Percentiles rank a stretch among this genome's conserved stretches.
These are phyloP conservation scores for Breynia disticha DNA, from an alignment of 441 rosid species.

Conservation along the genomic window DNA sequence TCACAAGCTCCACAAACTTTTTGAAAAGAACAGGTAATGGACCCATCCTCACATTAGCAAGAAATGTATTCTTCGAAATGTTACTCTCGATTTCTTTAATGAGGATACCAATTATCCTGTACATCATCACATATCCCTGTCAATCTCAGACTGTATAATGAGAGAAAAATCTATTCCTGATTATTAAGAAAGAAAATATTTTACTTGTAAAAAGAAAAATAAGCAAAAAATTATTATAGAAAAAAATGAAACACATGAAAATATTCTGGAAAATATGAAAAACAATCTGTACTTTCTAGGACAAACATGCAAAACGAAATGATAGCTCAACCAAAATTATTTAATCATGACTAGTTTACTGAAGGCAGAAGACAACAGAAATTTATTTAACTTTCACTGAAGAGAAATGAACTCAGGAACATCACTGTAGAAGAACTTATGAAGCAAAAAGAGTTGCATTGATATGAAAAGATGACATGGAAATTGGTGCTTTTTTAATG, in stretches of 20 bases:
- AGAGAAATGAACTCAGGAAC: too few relatives aligned
- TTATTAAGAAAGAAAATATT: neutral
- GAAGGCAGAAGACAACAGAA: too few relatives aligned
- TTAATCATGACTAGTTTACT: too few relatives aligned
- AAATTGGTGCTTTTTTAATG: too few relatives aligned
- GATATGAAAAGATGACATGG: too few relatives aligned
- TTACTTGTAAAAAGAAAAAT: neutral
- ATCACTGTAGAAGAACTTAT: too few relatives aligned
- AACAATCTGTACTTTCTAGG: too few relatives aligned
- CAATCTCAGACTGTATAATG: conserved; percentile 3
- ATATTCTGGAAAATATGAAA: too few relatives aligned
- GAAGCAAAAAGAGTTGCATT: too few relatives aligned
- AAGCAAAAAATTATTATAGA: neutral
- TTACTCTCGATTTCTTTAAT: conserved; percentile 83
- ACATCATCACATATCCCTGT: conserved; percentile 16
- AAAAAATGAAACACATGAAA: neutral
- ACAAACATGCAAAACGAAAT: too few relatives aligned
- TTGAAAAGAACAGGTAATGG: conserved; percentile 63
- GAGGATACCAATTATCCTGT: conserved; percentile 82
- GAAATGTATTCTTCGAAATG: conserved; percentile 76
- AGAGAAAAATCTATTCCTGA: neutral
- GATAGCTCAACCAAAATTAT: too few relatives aligned
- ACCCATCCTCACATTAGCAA: conserved; percentile 82
- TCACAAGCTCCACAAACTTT: conserved; percentile 87
- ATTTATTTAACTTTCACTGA: too few relatives aligned